Percentiles rank a stretch among this genome's conserved stretches.
phyloP scores from a whole-genome alignment of 495 filamentous ascomycete species.

The Penicillium tannophilum region DNA sequence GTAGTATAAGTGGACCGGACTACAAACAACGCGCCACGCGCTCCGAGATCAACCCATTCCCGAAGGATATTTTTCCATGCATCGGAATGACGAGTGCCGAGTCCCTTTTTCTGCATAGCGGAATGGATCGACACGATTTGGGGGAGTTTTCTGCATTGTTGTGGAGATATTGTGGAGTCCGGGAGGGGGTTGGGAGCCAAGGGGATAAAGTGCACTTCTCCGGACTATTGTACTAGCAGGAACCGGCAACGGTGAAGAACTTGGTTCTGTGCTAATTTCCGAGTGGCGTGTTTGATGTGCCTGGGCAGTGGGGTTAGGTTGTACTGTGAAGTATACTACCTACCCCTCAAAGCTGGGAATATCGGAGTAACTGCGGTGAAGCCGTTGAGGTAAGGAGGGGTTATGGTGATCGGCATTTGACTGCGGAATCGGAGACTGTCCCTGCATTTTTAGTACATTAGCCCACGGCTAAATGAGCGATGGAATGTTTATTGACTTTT shows the following conservation, averaged over 20 bases:
- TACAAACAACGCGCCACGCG: background rate
- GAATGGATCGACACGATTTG: conserved; percentile 23
- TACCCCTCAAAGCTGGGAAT: background rate
- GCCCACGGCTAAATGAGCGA: too few relatives aligned
- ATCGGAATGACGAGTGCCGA: conserved; percentile 5
- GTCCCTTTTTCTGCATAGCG: conserved; percentile 9
- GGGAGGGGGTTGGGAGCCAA: background rate
- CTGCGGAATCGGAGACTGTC: background rate
- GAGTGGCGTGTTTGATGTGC: background rate
- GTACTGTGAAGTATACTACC: background rate
- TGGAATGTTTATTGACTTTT: background rate
- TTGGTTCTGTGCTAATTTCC: background rate
- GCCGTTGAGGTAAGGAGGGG: background rate
- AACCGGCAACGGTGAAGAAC: background rate
- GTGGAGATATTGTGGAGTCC: conserved; percentile 1
- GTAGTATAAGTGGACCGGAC: background rate
- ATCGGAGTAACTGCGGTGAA: background rate
- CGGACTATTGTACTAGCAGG: background rate
- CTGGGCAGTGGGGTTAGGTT: background rate
- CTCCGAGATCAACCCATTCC: conserved; percentile 2
- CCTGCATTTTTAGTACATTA: background rate
- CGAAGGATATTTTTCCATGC: background rate
- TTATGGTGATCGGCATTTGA: background rate
- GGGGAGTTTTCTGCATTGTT: background rate
- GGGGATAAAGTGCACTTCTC: background rate